Evolutionary conservation across 208 protist genomes (phyloP).

Genomic region (Trypanosoma caninum): DNA sequence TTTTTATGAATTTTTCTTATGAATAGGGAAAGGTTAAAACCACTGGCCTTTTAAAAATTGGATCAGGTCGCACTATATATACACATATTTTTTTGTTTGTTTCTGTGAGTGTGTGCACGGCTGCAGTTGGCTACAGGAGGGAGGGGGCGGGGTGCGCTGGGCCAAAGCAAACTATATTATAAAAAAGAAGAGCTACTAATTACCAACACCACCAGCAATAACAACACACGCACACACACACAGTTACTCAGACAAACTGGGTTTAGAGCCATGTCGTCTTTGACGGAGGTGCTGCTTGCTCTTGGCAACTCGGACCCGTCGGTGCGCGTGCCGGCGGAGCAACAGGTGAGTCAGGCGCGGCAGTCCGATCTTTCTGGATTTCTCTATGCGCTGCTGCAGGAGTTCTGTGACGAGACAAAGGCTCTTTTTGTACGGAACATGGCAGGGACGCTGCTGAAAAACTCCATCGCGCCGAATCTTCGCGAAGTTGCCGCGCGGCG

Average conservation of each 20-base stretch:
- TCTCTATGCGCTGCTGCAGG: slow-evolving; percentile 77
- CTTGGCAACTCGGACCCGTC: slow-evolving; percentile 64
- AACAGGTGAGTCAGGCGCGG: slow-evolving; percentile 60
- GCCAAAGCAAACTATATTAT: too few relatives aligned
- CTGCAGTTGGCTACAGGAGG: too few relatives aligned
- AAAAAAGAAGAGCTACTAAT: too few relatives aligned
- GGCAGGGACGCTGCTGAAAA: slow-evolving; percentile 94
- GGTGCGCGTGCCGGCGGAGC: slow-evolving; percentile 73
- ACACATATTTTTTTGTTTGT: too few relatives aligned
- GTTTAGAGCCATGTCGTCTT: slow-evolving; percentile 32
- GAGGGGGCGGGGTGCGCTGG: too few relatives aligned
- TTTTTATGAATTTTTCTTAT: not conserved
- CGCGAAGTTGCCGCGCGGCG: slow-evolving; percentile 68
- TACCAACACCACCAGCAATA: too few relatives aligned
- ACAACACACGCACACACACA: too few relatives aligned
- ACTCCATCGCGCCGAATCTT: slow-evolving; percentile 89
- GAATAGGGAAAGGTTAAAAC: too few relatives aligned
- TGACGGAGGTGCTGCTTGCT: slow-evolving; percentile 70
- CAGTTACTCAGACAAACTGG: not conserved
- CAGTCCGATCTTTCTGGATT: slow-evolving; percentile 78
- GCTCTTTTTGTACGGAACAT: slow-evolving; percentile 77
- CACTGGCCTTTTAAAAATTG: too few relatives aligned
- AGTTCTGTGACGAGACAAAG: slow-evolving; percentile 92
- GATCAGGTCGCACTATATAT: too few relatives aligned
- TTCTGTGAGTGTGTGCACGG: too few relatives aligned